Conservation (phyloP, 345 rosid species). For the Heritiera fomes region DNA sequence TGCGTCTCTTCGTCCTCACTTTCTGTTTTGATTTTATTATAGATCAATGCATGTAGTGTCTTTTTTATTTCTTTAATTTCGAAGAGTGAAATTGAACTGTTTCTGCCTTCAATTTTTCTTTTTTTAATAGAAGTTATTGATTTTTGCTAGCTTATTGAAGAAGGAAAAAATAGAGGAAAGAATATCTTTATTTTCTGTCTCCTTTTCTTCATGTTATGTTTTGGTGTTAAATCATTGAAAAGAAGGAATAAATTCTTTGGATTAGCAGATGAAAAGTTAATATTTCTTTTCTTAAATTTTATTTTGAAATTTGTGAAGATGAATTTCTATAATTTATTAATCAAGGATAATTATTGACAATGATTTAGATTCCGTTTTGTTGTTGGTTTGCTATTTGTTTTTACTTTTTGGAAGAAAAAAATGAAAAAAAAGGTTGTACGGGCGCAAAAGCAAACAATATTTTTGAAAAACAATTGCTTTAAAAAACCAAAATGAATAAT, state of each 20-base stretch:
- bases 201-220: not conserved
- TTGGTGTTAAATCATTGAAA: not conserved
- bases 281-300: not conserved
- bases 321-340: not conserved
- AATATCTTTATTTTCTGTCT: not conserved
- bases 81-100: not conserved
- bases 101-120: not conserved
- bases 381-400: not conserved
- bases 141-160: not conserved
- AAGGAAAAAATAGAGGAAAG: not conserved
- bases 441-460: not conserved
- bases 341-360: not conserved
- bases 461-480: not conserved
- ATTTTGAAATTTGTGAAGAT: not conserved
- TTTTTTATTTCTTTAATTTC: not conserved
- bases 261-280: not conserved
- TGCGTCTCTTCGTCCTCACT: slow-evolving; percentile 21
- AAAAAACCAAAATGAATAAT: not conserved
- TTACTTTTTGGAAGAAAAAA: not conserved
- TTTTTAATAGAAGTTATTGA: not conserved
- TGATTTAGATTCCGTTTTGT: not conserved
- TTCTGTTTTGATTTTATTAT: not conserved
- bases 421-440: not conserved
- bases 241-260: not conserved
- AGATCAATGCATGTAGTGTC: not conserved